phyloP scores from a whole-genome alignment of 495 filamentous ascomycete species.

The Penicillium verhagenii region DNA sequence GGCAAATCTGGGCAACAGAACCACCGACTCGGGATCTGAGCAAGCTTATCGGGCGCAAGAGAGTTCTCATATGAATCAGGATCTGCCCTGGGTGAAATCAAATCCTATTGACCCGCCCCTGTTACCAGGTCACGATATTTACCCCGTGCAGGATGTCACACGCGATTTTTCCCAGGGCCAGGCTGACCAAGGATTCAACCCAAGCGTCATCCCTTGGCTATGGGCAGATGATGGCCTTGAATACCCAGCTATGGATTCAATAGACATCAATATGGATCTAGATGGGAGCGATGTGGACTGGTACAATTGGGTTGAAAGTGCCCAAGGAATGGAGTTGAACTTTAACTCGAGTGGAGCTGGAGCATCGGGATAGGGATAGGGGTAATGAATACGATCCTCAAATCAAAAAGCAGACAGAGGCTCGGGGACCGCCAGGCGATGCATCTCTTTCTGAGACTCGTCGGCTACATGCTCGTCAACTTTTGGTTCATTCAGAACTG shows the following conservation, averaged over 20 bases:
- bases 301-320: conserved; percentile 50
- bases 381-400: no score
- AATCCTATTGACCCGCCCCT: not conserved
- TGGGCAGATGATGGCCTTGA: conserved; percentile 27
- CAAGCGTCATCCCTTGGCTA: conserved; percentile 30
- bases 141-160: not conserved
- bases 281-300: conserved; percentile 42
- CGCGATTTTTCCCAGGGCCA: not conserved
- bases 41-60: no score
- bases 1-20: not conserved
- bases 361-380: not conserved
- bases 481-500: no score
- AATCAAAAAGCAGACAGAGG: no score
- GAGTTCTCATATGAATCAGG: not conserved
- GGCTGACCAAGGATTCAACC: not conserved
- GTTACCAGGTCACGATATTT: not conserved
- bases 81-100: not conserved
- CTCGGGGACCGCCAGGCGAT: no score
- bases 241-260: conserved; percentile 18
- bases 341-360: not conserved
- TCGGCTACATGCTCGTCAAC: no score
- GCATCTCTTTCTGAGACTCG: no score
- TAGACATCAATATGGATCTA: conserved; percentile 37
- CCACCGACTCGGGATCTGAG: not conserved
- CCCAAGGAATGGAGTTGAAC: conserved; percentile 23